Base-by-base conservation (phyloP, 2,329 filamentous ascomycete species). In the Curvularia lunata region DNA sequence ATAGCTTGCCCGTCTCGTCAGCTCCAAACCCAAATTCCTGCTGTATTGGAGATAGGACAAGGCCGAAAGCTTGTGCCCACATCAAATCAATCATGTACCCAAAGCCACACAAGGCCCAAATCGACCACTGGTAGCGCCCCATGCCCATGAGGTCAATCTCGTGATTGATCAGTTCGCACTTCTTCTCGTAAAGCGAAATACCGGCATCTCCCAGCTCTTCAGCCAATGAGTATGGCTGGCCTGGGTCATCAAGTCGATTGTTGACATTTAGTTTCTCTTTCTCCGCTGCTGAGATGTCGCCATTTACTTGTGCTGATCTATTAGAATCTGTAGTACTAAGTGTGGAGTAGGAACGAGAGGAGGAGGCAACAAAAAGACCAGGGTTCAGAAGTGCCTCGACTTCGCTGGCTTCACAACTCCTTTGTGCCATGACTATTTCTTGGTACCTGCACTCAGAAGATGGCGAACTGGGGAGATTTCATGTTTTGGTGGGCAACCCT, bases 1-100 rank as follows among this genome's bases (percentile, higher is more conserved):
- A 83, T n/a, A 86, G 82, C 47, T 84, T 84, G 57, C 81, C 80
- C n/a, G 74, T 75, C 52, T 80, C 65, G 27, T 72, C 65, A 32
- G 72, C 72, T 5, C 72, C 68, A 54, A 87, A 85, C 0, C 83
- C 83, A 21, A 86, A 68, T 68, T 87, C 85, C 66, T 86, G 84
- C 63, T 85, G 78, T 54, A 87, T 68, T 6, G 84, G 81, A 9
- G 80, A 80, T 16, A 85, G 70, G 0, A 85, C 79, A 1, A 86
- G 77, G 10, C 83, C 83, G 64, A 86, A 85, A 0, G 82, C 84
- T 61, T 86, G 84, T 3, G 84, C 83, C 83, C 84, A 86, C 46
- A 85, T 75, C 23, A 86, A 71, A 62, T 86, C 85, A 37, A 86
- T 76, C 40, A 85, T 71, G 64, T 85, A 85, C 1, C 83, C 83